Base-by-base conservation (phyloP, 202 grass and related monocot genomes). In the Carex sylvatica region DNA sequence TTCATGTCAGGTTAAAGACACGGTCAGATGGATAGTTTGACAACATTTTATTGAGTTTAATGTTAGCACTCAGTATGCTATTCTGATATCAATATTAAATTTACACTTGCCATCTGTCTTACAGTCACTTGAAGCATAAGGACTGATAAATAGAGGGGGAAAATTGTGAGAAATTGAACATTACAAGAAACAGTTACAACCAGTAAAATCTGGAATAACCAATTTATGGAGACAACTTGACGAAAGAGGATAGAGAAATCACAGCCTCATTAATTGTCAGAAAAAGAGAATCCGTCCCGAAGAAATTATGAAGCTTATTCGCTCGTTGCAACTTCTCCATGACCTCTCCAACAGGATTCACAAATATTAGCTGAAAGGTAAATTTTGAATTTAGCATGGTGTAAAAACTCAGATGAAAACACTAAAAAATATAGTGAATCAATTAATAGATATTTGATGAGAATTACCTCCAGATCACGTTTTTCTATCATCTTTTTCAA, bases 261-360 rank as follows among this genome's bases (percentile, higher is more conserved):
- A 98, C 83, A 26, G 95, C 92, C 76, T 98, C 92, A 3, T 70
- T 83, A 8, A 86, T 89, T 28, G 95, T 94, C 58, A 98, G 86
- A 74, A 92, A 93, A 70, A 98, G 78, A 76, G 84, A 89, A 65
- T 95, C 82, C 0, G 79, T 73, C 19, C 81, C 90, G 20, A 93
- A 91, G 86, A 93, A 83, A 20, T 84, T 78, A 14, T 93, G 80
- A 73, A 87, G 74, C 36, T 81, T 55, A 0, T 95, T 98, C 12
- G 86, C 89, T 73, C 95, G 82, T n/a, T 98, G 90, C 84, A 98
- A 89, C 71, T 98, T 98, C 80, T 98, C 95, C 89, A 98, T 98
- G 19, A 95, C 92, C 78, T 98, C 95, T 90, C 89, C 95, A 42
- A 87, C 84, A 73, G 95, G 95, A 80, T 98, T 98, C 42, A 98